Base-by-base conservation (phyloP, 179 eudicot genomes). In the Corrigiola litoralis region DNA sequence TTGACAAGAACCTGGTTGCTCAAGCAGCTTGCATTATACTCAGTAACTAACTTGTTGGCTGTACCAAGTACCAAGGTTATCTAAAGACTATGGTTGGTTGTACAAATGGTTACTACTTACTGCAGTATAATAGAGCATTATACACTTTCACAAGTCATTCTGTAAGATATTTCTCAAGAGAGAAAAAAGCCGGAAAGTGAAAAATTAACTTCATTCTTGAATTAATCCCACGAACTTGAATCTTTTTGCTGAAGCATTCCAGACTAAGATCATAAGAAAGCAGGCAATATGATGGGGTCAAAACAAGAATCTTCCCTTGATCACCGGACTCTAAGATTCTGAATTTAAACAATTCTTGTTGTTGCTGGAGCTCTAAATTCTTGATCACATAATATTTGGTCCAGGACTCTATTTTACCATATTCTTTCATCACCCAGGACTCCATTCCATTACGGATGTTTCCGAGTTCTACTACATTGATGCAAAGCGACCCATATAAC, bases 381-480 rank as follows among this genome's bases (percentile, higher is more conserved):
- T 58, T 25, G 13, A 68, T 14, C 20, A 37, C 40, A 27, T 5
- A 61, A 38, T 3, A 24, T 17, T 17, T 41, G 1, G 49, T 58
- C 65, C 65, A 68, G 0, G 40, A 68, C 5, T 58, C 28, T 4
- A 11, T n/a, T 1, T 4, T 42, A 2, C 65, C 65, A 25, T 67
- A 24, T 20, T 67, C 57, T 24, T 34, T 38, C 72, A 68, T 68
- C 49, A 68, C 46, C 71, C 71, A 67, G 7, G 34, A 16, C 64
- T 67, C 63, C 6, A 67, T 20, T n/a, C 37, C 48, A 4, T 34
- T 16, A 18, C 44, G 32, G 9, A 1, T 3, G 52, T 58, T 58
- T 8, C 49, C 56, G 2, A 25, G 0, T 0, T 20, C 65, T 2
- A 8, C 36, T 0, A 56, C 11, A 12, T 40, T 51, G 3, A 33